Base-by-base conservation (phyloP, 345 rosid genomes). In the Rhodomyrtus tomentosa region DNA sequence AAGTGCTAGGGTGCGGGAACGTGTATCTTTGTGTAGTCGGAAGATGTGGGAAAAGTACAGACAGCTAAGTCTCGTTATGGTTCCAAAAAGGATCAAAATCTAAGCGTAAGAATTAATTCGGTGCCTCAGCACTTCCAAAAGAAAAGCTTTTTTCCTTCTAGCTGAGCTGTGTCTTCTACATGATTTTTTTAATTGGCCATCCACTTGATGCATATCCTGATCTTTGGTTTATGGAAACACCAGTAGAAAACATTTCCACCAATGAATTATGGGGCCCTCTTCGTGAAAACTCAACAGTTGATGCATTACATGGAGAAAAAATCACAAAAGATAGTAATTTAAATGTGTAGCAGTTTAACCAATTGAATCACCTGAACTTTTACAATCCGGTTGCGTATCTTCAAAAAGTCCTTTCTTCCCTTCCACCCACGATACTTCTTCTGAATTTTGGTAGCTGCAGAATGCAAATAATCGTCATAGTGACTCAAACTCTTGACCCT, bases 381-480 rank as follows among this genome's bases (percentile, higher is more conserved):
- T 38, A 94, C 91, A 73, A 94, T 92, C 32, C 91, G 90, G 51
- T 87, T 86, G 10, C 94, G 89, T 49, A 90, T 91, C 88, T 89
- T 90, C 85, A 94, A 84, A 85, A 89, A 92, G 24, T 91, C 94
- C 87, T 87, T 92, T 85, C 95, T 91, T 76, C 92, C 90, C 87
- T 91, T 92, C 95, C 95, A 93, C 62, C 96, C 93, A 29, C 93
- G 94, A 79, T 90, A 92, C 88, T 89, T 92, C 82, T 89, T 88
- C 84, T 94, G 96, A 86, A 94, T 94, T 85, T 81, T 90, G 58
- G 90, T 79, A 2, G 95, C 96, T 4, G 95, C 92, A 84, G 89
- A 86, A 88, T 94, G 94, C 90, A 91, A 87, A 87, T 90, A 92
- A 86, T 92, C 94, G 82, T 92, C 93, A 87, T 88, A 90, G 73